phyloP scores from a whole-genome alignment of 805 yeast genomes.

The Kodamaea kaohsiungensis region DNA sequence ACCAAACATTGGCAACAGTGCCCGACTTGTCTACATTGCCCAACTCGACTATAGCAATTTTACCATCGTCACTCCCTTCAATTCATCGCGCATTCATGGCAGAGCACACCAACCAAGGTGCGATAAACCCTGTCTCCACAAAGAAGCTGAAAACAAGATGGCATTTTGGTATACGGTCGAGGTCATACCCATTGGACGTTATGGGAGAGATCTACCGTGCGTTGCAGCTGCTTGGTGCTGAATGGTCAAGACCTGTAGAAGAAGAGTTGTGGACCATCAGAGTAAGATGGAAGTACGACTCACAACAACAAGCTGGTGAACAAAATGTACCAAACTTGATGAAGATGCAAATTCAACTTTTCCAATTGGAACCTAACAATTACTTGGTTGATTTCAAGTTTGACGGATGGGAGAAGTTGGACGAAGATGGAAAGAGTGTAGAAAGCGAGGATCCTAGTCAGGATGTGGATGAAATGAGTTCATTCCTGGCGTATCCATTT shows the following conservation, averaged over 20 bases:
- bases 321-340: conserved; percentile 68
- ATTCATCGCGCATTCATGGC: conserved; percentile 93
- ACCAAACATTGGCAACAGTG: conserved; percentile 48
- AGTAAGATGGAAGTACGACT: conserved; percentile 83
- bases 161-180: conserved; percentile 97
- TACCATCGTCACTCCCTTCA: conserved; percentile 92
- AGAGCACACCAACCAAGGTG: conserved; percentile 39
- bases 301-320: conserved; percentile 20
- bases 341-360: conserved; percentile 96
- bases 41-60: conserved; percentile 82
- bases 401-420: conserved; percentile 86
- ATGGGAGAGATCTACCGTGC: conserved; percentile 99
- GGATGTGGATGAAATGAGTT: conserved; percentile 69
- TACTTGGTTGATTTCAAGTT: conserved; percentile 96
- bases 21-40: conserved; percentile 55
- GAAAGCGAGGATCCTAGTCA: conserved; percentile 28
- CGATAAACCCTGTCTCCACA: conserved; percentile 56
- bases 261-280: conserved; percentile 95
- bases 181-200: conserved; percentile 95
- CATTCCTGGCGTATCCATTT: conserved; percentile 95
- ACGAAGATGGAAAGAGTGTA: conserved; percentile 18
- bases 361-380: conserved; percentile 93
- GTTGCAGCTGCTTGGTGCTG: conserved; percentile 89
- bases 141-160: conserved; percentile 93
- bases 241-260: conserved; percentile 94